phyloP scores from a whole-genome alignment of 257 asterid genomes.

The Anisodus acutangulus region DNA sequence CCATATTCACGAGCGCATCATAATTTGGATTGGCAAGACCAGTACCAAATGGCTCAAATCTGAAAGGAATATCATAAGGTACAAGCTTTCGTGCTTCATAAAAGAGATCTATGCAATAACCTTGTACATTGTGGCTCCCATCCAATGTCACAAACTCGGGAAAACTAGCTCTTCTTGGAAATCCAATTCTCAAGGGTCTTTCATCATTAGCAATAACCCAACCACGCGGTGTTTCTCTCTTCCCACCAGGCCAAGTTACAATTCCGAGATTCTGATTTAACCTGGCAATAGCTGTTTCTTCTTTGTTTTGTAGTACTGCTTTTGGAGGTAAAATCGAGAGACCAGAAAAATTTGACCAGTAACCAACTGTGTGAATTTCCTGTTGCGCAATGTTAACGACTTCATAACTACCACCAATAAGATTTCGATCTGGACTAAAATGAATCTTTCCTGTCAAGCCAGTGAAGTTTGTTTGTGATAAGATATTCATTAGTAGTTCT shows the following conservation, averaged over 20 bases:
- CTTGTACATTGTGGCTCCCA: conserved; percentile 37
- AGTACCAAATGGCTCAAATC: conserved; percentile 40
- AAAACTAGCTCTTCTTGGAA: conserved; percentile 45
- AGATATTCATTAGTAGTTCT: conserved; percentile 30
- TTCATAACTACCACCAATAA: conserved; percentile 38
- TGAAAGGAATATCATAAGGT: conserved; percentile 43
- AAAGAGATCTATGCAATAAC: conserved; percentile 49
- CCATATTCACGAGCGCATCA: conserved; percentile 41
- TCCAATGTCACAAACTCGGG: conserved; percentile 40
- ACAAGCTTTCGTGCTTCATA: conserved; percentile 38
- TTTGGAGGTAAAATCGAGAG: conserved; percentile 42
- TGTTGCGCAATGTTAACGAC: conserved; percentile 36
- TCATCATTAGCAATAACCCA: conserved; percentile 41
- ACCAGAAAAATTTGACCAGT: conserved; percentile 46
- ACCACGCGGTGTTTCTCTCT: conserved; percentile 45
- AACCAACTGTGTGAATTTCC: conserved; percentile 36
- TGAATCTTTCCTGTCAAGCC: conserved; percentile 45
- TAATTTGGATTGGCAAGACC: conserved; percentile 43
- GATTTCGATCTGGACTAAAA: conserved; percentile 33
- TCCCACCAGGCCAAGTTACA: conserved; percentile 49
- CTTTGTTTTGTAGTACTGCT: background rate
- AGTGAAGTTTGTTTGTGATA: conserved; percentile 35
- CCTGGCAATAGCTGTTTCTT: background rate
- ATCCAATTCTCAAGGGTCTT: conserved; percentile 41
- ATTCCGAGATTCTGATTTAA: conserved; percentile 36